Percentiles rank a stretch among this genome's conserved stretches.
phyloP scores from a whole-genome alignment of 2,329 filamentous ascomycete genomes.

The Plectosphaerella plurivora region DNA sequence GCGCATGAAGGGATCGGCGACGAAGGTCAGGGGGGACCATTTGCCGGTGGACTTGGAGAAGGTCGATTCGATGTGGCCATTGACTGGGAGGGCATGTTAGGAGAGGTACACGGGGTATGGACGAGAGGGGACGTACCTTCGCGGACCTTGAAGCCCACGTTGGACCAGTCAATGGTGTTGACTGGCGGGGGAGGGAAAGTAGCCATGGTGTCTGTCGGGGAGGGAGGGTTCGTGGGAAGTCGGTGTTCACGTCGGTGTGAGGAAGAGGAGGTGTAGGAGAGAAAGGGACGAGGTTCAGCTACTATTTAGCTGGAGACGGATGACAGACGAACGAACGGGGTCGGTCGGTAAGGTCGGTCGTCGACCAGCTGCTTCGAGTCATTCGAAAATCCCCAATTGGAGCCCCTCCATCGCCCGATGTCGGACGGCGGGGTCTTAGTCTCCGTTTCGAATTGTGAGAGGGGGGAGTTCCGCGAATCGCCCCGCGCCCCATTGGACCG shows the following conservation, averaged over 20 bases:
- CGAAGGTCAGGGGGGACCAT: conserved; percentile 77
- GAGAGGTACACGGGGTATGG: too few relatives aligned
- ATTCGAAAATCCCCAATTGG: background rate
- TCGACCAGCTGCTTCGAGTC: background rate
- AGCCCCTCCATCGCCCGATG: background rate
- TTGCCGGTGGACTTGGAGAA: conserved; percentile 69
- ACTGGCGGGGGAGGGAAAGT: conserved; percentile 73
- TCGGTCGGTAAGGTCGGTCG: background rate
- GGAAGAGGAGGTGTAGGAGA: background rate
- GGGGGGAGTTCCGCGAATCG: background rate
- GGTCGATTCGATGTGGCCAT: conserved; percentile 87
- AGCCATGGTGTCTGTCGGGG: conserved; percentile 31
- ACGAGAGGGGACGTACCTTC: conserved; percentile 55
- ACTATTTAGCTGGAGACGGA: background rate
- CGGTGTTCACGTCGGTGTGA: background rate
- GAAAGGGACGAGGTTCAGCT: background rate
- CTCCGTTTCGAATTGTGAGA: background rate
- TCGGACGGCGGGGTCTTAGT: background rate
- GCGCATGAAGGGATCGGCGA: conserved; percentile 76
- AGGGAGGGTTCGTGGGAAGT: background rate
- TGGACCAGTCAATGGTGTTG: conserved; percentile 85
- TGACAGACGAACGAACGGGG: background rate
- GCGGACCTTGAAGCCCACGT: conserved; percentile 87
- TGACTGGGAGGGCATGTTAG: conserved; percentile 54
- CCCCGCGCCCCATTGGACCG: background rate